Evolutionary conservation across 2,329 filamentous ascomycete genomes (phyloP).

Genomic region (Colletotrichum scovillei): DNA sequence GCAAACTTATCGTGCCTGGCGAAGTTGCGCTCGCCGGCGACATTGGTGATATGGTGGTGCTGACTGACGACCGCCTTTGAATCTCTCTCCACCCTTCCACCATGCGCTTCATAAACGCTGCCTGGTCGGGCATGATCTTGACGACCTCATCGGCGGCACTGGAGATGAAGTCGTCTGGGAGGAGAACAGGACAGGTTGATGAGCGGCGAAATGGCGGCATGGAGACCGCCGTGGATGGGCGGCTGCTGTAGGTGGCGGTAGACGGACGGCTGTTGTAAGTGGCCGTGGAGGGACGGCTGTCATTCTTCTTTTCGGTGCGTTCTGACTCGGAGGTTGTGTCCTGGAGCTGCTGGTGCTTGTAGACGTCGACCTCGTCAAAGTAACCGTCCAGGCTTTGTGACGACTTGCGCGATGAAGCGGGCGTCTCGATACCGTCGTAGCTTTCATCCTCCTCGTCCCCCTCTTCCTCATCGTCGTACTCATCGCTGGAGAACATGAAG

Average conservation of each 20-base stretch:
- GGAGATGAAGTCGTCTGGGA: constrained; percentile 19
- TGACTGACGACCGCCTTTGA: constrained; percentile 18
- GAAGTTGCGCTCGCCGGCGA: background rate
- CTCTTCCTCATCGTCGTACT: background rate
- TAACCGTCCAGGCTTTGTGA: constrained; percentile 21
- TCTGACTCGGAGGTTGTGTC: constrained; percentile 12
- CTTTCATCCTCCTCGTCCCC: constrained; percentile 7
- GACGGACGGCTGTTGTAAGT: constrained; percentile 5
- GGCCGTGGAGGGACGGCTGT: constrained; percentile 11
- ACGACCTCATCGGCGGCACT: constrained; percentile 32
- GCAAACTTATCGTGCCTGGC: background rate
- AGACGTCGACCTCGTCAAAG: constrained; percentile 8
- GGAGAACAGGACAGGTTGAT: constrained; percentile 26
- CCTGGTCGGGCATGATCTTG: constrained; percentile 32
- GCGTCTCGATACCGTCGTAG: constrained; percentile 7
- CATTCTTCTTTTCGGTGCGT: constrained; percentile 3
- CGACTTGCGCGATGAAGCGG: constrained; percentile 22
- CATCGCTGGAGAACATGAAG: constrained; percentile 27
- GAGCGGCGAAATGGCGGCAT: constrained; percentile 21
- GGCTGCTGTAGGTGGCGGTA: constrained; percentile 1
- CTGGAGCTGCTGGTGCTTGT: background rate
- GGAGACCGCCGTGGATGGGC: constrained; percentile 19
- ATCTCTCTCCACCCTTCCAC: constrained; percentile 31
- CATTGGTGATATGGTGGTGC: background rate
- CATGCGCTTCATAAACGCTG: constrained; percentile 32